Base-by-base conservation (phyloP, 2,329 filamentous ascomycete species). In the Aspergillus awamori region DNA sequence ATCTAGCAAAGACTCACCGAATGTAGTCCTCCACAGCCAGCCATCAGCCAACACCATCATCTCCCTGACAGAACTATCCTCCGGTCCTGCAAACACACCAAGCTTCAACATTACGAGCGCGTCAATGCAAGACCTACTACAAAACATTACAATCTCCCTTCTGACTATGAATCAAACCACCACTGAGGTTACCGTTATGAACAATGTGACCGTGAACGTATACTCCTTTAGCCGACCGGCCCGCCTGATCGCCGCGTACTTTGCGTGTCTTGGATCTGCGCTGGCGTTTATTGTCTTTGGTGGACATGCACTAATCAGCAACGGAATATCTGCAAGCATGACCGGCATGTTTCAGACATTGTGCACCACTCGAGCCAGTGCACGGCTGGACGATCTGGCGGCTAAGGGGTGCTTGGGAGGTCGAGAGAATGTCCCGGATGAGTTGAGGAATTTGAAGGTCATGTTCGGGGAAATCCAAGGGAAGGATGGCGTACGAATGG, bases 61-160 rank as follows among this genome's bases (percentile, higher is more conserved):
- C 39, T 17, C 53, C 38, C 53, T 55, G 5, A 30, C 53, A 8
- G 20, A 33, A 2, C 39, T 55, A 22, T 55, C 47, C 53, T 8
- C 24, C 13, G 53, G 53, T n/a, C 8, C 39, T 5, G 26, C 24
- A 4, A 28, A 17, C 38, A 20, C 39, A 5, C 53, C 53, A 1
- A 20, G n/a, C 47, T 63, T 65, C 41, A 54, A 57, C 24, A 36
- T 65, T 39, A 59, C 15, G n/a, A 17, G 39, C n/a, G 38, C 22
- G 5, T 55, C 39, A 11, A 36, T 64, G 33, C 53, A 63, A 22
- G 7, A 38, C 13, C 26, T 60, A 2, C 54, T 65, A 2, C 51
- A 58, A 7, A 65, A 63, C n/a, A 53, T 65, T 15, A 62, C 61
- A 38, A 57, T 65, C 49, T 65, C 63, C 5, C 57, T 61, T n/a